Evolutionary conservation across 2,329 filamentous ascomycete species (phyloP).

Genomic region (Fusarium subtropicale): DNA sequence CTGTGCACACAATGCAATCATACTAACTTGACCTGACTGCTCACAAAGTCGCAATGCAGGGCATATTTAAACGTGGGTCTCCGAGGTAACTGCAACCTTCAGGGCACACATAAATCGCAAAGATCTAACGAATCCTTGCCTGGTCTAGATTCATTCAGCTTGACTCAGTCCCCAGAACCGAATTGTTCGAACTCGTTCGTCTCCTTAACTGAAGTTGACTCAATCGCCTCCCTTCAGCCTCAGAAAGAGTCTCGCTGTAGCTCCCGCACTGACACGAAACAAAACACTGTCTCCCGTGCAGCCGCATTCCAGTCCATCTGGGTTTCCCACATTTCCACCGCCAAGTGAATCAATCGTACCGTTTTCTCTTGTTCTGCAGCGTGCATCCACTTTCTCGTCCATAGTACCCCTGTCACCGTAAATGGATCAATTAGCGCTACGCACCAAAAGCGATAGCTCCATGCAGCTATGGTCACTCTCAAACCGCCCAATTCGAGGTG

Average conservation of each 20-base stretch:
- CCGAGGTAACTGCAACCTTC: slow-evolving; percentile 11
- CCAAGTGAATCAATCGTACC: slow-evolving; percentile 12
- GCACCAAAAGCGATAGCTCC: slow-evolving; percentile 30
- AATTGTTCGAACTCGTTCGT: background rate
- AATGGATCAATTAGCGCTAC: slow-evolving; percentile 26
- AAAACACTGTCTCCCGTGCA: slow-evolving; percentile 2
- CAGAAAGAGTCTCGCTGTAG: background rate
- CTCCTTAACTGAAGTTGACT: slow-evolving; percentile 29
- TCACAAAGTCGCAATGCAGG: background rate
- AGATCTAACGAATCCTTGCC: slow-evolving; percentile 21
- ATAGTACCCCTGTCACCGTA: slow-evolving; percentile 20
- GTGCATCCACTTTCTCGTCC: slow-evolving; percentile 10
- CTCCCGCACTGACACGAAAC: slow-evolving; percentile 30
- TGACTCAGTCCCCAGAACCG: background rate
- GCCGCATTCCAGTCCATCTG: slow-evolving; percentile 15
- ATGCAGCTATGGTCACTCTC: slow-evolving; percentile 27
- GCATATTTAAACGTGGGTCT: background rate
- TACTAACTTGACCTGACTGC: background rate
- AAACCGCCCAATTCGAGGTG: slow-evolving; percentile 12
- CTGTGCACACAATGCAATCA: slow-evolving; percentile 3
- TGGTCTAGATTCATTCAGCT: background rate
- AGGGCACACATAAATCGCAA: background rate
- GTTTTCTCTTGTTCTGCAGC: background rate
- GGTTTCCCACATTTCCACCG: background rate
- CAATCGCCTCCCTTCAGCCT: slow-evolving; percentile 15